A percentile compares a stretch with the other conserved stretches of the same genome.
These are phyloP conservation scores for Cryptosporidium parvum DNA, from an alignment of 169 alveolate genomes.

Conservation along the genomic window DNA sequence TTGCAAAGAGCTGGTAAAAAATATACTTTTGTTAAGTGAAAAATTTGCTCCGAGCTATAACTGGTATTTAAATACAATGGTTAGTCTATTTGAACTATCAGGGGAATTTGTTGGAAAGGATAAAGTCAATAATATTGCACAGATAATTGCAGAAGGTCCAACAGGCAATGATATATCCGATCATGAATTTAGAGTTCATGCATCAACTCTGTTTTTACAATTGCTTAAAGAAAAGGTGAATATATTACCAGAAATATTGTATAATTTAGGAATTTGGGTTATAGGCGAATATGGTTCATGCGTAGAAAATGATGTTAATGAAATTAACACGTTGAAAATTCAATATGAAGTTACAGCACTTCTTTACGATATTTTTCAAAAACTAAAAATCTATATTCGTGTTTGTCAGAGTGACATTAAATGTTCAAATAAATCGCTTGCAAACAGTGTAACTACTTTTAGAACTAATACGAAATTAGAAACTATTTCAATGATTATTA, in stretches of 20 bases:
- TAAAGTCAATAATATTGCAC: conserved; percentile 86
- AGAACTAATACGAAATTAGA: conserved; percentile 2
- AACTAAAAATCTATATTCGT: neutral
- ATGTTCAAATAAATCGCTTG: neutral
- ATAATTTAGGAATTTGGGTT: conserved; percentile 67
- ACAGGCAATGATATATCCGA: conserved; percentile 62
- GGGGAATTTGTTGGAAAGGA: conserved; percentile 88
- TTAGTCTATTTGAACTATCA: conserved; percentile 87
- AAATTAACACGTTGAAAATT: neutral
- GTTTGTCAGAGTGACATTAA: conserved; percentile 1
- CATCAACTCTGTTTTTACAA: conserved; percentile 19
- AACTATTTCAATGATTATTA: conserved; percentile 55
- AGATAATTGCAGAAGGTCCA: conserved; percentile 84
- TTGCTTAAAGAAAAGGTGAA: conserved; percentile 18
- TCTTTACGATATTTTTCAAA: conserved; percentile 5
- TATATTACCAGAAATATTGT: conserved; percentile 40
- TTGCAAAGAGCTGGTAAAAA: conserved; percentile 87
- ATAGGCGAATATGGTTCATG: conserved; percentile 66
- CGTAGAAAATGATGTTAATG: neutral
- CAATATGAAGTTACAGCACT: conserved; percentile 20
- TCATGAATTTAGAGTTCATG: conserved; percentile 45
- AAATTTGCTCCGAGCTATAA: conserved; percentile 89
- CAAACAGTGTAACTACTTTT: neutral
- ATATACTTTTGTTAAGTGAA: conserved; percentile 88
- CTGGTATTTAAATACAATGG: conserved; percentile 90